Percentiles rank a stretch among this genome's conserved stretches.
Conservation (phyloP, 495 filamentous ascomycete genomes). For the Copromyces sp. region DNA sequence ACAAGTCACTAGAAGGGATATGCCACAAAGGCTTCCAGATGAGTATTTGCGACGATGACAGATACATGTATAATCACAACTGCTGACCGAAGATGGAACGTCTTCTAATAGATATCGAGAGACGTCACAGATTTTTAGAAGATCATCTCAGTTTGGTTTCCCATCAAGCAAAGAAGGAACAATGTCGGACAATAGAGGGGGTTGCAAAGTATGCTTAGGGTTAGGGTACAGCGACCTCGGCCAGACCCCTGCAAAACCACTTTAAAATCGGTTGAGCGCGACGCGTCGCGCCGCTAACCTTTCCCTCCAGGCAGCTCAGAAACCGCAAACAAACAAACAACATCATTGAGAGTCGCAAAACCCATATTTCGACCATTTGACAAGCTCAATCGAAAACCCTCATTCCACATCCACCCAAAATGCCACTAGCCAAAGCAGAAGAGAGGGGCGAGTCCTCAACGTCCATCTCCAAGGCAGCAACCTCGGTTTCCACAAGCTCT, state of each 20-base stretch:
- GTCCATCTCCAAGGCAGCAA: slow-evolving; percentile 54
- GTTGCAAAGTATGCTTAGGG: neutral
- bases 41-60: neutral
- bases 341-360: neutral
- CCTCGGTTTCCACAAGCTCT: slow-evolving; percentile 50
- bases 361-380: neutral
- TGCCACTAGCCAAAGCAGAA: slow-evolving; percentile 35
- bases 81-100: neutral
- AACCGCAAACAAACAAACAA: neutral
- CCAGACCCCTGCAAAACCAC: slow-evolving; percentile 7
- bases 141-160: neutral
- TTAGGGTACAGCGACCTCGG: slow-evolving; percentile 8
- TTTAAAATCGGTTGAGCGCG: slow-evolving; percentile 16
- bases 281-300: slow-evolving; percentile 10
- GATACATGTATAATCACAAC: too few species aligned
- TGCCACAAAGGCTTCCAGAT: neutral
- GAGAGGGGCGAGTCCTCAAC: slow-evolving; percentile 64
- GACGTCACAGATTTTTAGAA: neutral
- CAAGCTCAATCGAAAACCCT: neutral
- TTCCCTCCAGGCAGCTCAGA: neutral
- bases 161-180: neutral
- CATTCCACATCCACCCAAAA: slow-evolving; percentile 9
- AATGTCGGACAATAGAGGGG: neutral
- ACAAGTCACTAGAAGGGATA: neutral
- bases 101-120: neutral